Evolutionary conservation across 345 rosid genomes (phyloP).

Genomic region (Lepidium africanum): DNA sequence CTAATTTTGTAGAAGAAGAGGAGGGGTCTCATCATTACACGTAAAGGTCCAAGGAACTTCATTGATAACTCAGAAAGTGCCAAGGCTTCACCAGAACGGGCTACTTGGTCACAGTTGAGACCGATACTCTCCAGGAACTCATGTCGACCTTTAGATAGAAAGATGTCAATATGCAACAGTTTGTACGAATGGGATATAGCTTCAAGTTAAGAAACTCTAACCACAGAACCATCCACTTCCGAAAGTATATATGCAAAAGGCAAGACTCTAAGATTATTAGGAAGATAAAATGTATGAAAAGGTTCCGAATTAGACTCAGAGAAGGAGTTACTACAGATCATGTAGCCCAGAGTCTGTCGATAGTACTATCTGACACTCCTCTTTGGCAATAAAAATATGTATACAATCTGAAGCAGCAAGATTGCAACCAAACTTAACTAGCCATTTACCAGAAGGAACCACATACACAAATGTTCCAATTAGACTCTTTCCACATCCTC

Average conservation of each 20-base stretch:
- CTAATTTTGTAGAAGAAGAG: not conserved
- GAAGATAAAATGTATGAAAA: not conserved
- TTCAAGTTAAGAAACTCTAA: not conserved
- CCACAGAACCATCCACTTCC: not conserved
- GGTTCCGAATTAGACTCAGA: not conserved
- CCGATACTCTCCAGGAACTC: slow-evolving; percentile 72
- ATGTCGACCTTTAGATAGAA: slow-evolving; percentile 49
- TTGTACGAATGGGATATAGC: not conserved
- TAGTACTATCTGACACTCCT: not conserved
- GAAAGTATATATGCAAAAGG: not conserved
- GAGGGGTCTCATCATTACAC: slow-evolving; percentile 33
- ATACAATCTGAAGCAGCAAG: not conserved
- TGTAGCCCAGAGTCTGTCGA: not conserved
- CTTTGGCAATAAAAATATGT: not conserved
- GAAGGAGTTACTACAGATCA: not conserved
- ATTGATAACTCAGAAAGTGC: slow-evolving; percentile 67
- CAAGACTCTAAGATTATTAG: not conserved
- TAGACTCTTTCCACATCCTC: too few relatives aligned
- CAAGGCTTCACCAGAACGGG: slow-evolving; percentile 61
- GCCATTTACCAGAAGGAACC: not conserved
- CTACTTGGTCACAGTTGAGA: slow-evolving; percentile 57
- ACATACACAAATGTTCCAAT: not conserved
- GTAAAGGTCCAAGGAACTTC: slow-evolving; percentile 72
- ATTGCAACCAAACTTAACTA: too few relatives aligned
- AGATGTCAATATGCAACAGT: not conserved